A percentile compares a stretch with the other conserved stretches of the same genome.
phyloP scores from a whole-genome alignment of 805 yeast genomes.

The Kodamaea sagamina region DNA sequence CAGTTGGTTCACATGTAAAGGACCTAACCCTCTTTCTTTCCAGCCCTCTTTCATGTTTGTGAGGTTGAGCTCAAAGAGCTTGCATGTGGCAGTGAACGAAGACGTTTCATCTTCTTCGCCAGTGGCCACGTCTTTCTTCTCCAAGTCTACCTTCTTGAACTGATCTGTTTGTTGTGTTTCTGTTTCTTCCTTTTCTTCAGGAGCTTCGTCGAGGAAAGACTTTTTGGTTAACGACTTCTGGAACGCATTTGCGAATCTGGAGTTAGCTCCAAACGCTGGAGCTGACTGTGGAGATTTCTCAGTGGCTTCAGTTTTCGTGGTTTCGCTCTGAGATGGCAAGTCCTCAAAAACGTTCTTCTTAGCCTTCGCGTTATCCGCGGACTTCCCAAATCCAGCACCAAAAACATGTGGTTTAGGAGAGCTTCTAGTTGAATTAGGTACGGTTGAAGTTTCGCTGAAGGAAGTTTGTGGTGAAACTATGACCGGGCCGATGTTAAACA shows the following conservation, averaged over 20 bases:
- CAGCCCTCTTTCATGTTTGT: constrained; percentile 73
- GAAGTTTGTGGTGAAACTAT: constrained; percentile 15
- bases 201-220: constrained; percentile 54
- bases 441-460: constrained; percentile 16
- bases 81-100: constrained; percentile 68
- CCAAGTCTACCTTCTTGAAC: constrained; percentile 61
- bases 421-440: constrained; percentile 14
- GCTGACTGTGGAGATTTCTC: constrained; percentile 22
- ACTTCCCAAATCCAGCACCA: constrained; percentile 12
- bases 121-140: constrained; percentile 60
- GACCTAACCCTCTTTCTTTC: constrained; percentile 95
- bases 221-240: constrained; percentile 51
- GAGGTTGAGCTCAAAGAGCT: constrained; percentile 74
- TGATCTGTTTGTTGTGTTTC: constrained; percentile 28
- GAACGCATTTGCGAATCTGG: constrained; percentile 57
- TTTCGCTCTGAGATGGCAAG: constrained; percentile 17
- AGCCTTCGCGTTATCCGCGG: not conserved
- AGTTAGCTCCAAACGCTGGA: constrained; percentile 45
- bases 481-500: constrained; percentile 15
- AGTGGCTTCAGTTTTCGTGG: not conserved
- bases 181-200: constrained; percentile 19
- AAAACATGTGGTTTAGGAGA: constrained; percentile 11
- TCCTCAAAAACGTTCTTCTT: constrained; percentile 37
- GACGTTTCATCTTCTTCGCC: constrained; percentile 89
- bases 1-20: constrained; percentile 71